Evolutionary conservation across 441 rosid species (phyloP), one percentile per base, ranked within the genome.

Genomic region (Euphorbia celastroides): DNA sequence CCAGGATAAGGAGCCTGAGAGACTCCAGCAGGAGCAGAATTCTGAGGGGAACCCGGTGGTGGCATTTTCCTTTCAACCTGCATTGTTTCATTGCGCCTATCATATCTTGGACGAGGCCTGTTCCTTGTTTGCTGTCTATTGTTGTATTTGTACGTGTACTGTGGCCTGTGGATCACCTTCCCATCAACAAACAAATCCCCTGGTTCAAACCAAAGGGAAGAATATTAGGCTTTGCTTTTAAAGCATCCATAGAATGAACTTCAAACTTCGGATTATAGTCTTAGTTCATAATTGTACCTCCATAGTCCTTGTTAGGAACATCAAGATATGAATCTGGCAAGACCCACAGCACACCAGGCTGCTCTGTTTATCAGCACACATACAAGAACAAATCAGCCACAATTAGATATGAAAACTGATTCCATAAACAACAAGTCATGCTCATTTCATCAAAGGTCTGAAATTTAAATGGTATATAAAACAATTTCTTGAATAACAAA

Each of bases 221-320:
- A 58, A 25, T n/a, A n/a, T n/a, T 25, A n/a, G 59, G 8, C 26
- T 34, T 0, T 3, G 9, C 27, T 36, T 0, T 3, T 2, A 11
- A 27, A 56, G 54, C 34, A 57, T 32, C 34, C 31, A 42, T 22
- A 6, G 6, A 23, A 25, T 48, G 52, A 48, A 17, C 2, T 14
- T 46, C 51, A 14, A 46, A 42, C 42, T 42, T 42, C 14, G 11
- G 48, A 42, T 42, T 42, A 42, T 12, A 13, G 14, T 42, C 14
- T n/a, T n/a, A n/a, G n/a, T n/a, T n/a, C n/a, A n/a, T n/a, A n/a
- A n/a, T n/a, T n/a, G n/a, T n/a, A n/a, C 99, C 99, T 82, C 97
- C 99, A 74, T 93, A 93, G 70, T 93, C 97, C 75, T 89, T 93
- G 82, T 88, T 91, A 60, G 93, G 99, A 60, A 93, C 97, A 70